Evolutionary conservation across 2,329 filamentous ascomycete genomes (phyloP).

Genomic region (Nothophoma quercina): DNA sequence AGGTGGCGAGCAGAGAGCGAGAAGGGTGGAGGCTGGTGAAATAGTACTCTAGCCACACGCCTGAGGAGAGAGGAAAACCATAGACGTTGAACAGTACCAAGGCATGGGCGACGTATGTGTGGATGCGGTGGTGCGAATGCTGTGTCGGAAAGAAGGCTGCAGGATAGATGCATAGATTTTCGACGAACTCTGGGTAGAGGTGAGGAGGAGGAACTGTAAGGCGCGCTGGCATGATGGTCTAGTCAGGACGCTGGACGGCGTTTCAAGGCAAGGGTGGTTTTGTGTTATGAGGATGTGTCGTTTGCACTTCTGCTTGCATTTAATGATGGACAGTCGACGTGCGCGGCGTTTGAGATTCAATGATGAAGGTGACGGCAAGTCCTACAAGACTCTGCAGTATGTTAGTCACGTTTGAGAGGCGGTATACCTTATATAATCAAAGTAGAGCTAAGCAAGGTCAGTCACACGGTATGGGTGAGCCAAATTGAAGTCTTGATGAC

Average conservation of each 20-base stretch:
- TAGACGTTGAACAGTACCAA: slow-evolving; percentile 35
- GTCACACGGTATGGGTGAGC: too few relatives aligned
- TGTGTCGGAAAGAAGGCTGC: not conserved
- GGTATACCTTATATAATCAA: too few relatives aligned
- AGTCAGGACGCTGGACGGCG: too few relatives aligned
- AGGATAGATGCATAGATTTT: not conserved
- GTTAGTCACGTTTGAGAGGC: too few relatives aligned
- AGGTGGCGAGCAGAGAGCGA: slow-evolving; percentile 13
- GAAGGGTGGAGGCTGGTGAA: slow-evolving; percentile 18
- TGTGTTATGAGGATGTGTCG: not conserved
- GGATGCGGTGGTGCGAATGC: not conserved
- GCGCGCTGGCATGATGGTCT: not conserved
- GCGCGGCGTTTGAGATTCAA: not conserved
- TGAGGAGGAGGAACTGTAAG: not conserved
- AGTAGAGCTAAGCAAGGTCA: too few relatives aligned
- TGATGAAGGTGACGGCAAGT: not conserved
- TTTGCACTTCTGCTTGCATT: not conserved
- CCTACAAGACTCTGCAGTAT: too few relatives aligned
- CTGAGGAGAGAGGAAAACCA: slow-evolving; percentile 35
- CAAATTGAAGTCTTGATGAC: too few relatives aligned
- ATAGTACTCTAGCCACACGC: slow-evolving; percentile 32
- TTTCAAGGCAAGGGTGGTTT: not conserved
- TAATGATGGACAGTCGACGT: not conserved
- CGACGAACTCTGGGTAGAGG: not conserved
- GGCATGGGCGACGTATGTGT: slow-evolving; percentile 28